phyloP scores from a whole-genome alignment of 495 filamentous ascomycete species.

The Xylaria longipes region DNA sequence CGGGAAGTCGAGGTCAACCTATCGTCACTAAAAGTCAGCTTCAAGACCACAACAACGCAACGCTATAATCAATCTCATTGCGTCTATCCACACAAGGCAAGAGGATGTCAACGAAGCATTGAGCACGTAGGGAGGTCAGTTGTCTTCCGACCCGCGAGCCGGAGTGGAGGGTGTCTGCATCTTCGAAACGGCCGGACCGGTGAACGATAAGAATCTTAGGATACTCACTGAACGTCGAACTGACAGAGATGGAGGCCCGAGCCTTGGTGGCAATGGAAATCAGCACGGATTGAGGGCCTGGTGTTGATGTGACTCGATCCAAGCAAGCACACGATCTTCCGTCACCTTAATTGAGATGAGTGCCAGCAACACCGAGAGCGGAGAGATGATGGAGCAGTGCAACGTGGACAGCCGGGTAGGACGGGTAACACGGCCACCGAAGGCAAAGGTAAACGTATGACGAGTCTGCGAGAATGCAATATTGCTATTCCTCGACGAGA shows the following conservation, averaged over 20 bases:
- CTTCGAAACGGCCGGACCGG: not conserved
- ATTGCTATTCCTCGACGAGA: not conserved
- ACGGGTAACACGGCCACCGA: not conserved
- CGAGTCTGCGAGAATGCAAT: not conserved
- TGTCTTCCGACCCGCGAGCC: not conserved
- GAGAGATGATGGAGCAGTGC: conserved; percentile 19
- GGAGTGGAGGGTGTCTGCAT: not conserved
- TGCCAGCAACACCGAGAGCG: conserved; percentile 19
- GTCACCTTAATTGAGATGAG: not conserved
- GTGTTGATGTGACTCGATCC: conserved; percentile 7
- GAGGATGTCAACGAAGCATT: not conserved
- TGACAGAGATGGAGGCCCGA: not conserved
- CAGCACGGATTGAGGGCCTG: not conserved
- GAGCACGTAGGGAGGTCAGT: not conserved
- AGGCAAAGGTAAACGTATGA: not conserved
- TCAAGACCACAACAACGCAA: not conserved
- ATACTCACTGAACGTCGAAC: conserved; percentile 10
- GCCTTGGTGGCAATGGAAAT: not conserved
- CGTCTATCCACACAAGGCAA: not conserved
- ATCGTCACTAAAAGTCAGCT: conserved; percentile 9
- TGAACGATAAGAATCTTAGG: not conserved
- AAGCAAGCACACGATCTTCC: conserved; percentile 7
- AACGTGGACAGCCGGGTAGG: conserved; percentile 9
- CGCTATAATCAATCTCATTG: not conserved
- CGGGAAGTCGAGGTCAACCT: not conserved